Base-by-base conservation (phyloP, 768 basidiomycete species). In the Cystobasidium ongulense region DNA sequence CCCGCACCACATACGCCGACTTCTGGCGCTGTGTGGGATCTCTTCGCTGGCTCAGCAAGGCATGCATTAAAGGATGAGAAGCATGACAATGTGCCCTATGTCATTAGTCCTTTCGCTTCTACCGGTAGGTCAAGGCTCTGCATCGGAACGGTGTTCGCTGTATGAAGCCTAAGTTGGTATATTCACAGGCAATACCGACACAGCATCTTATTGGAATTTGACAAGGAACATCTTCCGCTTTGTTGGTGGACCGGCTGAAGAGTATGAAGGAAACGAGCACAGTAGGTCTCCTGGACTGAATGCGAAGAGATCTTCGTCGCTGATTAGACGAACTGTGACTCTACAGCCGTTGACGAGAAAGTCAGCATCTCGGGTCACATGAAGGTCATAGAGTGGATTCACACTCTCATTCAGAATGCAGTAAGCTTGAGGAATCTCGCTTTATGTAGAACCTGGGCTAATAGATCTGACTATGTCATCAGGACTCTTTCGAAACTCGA, bases 331-430 rank as follows among this genome's bases (percentile, higher is more conserved):
- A 21, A 11, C 63, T 25, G 39, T 35, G 23, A 5, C 61, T 23
- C 29, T 39, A 43, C 59, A 71, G 29, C 70, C 25, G 54, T 72
- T 21, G 70, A 72, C 27, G 70, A 72, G 39, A 63, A 53, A 29
- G 38, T 38, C 23, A 38, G 36, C 33, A 10, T 72, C 11, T 15
- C n/a, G n/a, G 21, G 38, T 17, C 59, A 72, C 27, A 21, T 64
- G 17, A 29, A 23, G n/a, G 27, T 38, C 4, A 25, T 72, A 2
- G 27, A 33, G 33, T 72, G 70, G 70, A 33, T 72, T 17, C 61
- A 62, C 35, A 25, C 70, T 31, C 2, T 63, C 41, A 41, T 72
- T 11, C 70, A 72, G 38, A 72, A 72, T 50, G 61, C 70, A 7
- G 70, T 46, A 27, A 23, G 62, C n/a, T n/a, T n/a, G n/a, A n/a